These are phyloP conservation scores for Proliferodiscus dingleyae DNA, from an alignment of 2,329 filamentous ascomycete genomes.

Conservation along the genomic window DNA sequence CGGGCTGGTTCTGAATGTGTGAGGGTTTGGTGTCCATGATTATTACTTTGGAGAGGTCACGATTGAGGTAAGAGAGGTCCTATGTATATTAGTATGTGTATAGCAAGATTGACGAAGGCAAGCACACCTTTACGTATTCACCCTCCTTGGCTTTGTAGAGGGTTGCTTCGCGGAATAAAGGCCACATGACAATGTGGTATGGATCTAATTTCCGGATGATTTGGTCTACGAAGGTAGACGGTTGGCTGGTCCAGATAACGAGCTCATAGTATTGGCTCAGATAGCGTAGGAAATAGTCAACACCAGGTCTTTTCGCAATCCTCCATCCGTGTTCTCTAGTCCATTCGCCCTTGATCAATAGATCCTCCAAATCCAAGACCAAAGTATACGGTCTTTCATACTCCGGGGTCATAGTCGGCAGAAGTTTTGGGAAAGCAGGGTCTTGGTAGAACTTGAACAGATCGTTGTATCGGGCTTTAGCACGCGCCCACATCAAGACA, in stretches of 20 bases:
- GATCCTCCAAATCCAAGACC: constrained; percentile 86
- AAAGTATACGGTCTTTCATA: constrained; percentile 87
- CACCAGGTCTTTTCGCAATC: constrained; percentile 86
- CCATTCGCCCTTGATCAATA: constrained; percentile 95
- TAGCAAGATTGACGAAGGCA: too few species aligned
- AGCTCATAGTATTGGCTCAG: constrained; percentile 97
- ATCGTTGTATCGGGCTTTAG: constrained; percentile 67
- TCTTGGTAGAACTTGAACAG: constrained; percentile 92
- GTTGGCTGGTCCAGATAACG: constrained; percentile 89
- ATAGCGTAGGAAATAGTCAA: constrained; percentile 97
- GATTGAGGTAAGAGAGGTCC: constrained; percentile 97
- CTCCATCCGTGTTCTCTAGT: constrained; percentile 90
- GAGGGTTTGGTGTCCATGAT: constrained; percentile 81
- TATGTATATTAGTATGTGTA: constrained; percentile 38
- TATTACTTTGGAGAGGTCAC: constrained; percentile 90
- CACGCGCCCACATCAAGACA: constrained; percentile 73
- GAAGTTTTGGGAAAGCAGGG: constrained; percentile 86
- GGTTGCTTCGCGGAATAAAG: constrained; percentile 92
- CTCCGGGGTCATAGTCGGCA: constrained; percentile 75
- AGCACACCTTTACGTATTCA: constrained; percentile 83
- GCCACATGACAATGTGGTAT: constrained; percentile 92
- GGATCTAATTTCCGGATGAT: constrained; percentile 91
- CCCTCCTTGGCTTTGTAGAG: constrained; percentile 79
- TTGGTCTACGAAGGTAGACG: constrained; percentile 77
- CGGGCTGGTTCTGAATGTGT: constrained; percentile 86